phyloP scores from a whole-genome alignment of 2,329 filamentous ascomycete species.

The Diaporthe longicolla region DNA sequence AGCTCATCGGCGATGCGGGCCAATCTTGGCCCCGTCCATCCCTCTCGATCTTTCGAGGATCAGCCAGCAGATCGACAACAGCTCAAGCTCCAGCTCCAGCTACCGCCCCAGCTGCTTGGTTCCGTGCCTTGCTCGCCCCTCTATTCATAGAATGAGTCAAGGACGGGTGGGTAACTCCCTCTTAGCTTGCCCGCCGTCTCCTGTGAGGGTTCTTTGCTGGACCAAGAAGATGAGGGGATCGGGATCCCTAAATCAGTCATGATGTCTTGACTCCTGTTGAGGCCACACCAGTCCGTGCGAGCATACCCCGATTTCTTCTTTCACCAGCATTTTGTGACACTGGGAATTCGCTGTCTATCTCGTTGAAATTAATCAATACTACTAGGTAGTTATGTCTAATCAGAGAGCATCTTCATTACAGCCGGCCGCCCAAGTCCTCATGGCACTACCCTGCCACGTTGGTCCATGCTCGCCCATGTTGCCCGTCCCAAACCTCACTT shows the following conservation, averaged over 20 bases:
- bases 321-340: background rate
- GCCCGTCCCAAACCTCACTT: background rate
- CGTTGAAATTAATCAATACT: constrained; percentile 35
- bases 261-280: constrained; percentile 16
- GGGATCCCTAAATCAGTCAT: constrained; percentile 7
- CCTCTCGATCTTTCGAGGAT: background rate
- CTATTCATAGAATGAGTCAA: constrained; percentile 30
- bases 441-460: background rate
- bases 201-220: constrained; percentile 6
- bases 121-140: background rate
- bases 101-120: background rate
- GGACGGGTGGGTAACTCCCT: background rate
- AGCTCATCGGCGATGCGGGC: constrained; percentile 25
- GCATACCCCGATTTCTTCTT: background rate
- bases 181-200: constrained; percentile 8
- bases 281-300: constrained; percentile 18
- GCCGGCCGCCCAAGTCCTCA: background rate
- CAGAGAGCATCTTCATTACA: constrained; percentile 21
- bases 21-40: background rate
- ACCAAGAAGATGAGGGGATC: background rate
- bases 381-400: constrained; percentile 15
- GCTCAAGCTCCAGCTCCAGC: constrained; percentile 2
- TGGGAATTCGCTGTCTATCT: constrained; percentile 22
- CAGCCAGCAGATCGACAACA: constrained; percentile 16
- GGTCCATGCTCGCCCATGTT: background rate